phyloP scores from a whole-genome alignment of 306 rosid species.

The Citrullus colocynthis region DNA sequence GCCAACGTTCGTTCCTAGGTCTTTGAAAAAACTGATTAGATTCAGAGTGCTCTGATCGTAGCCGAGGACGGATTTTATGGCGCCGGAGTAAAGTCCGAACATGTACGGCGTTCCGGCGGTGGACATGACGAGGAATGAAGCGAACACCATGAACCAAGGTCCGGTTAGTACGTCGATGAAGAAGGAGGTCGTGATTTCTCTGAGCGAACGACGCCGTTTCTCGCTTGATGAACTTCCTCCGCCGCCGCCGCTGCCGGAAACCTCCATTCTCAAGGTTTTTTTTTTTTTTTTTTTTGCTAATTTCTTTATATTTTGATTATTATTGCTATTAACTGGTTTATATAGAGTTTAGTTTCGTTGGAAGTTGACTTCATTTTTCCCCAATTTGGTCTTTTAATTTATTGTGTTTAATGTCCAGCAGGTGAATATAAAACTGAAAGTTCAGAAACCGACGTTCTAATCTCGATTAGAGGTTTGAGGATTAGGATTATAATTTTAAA shows the following conservation, averaged over 20 bases:
- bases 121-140: slow-evolving; percentile 61
- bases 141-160: slow-evolving; percentile 70
- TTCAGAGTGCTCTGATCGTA: slow-evolving; percentile 82
- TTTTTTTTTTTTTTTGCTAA: too few relatives aligned
- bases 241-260: neutral
- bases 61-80: slow-evolving; percentile 36
- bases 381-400: too few relatives aligned
- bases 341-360: neutral
- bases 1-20: slow-evolving; percentile 65
- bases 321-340: neutral
- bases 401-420: too few relatives aligned
- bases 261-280: neutral
- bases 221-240: neutral
- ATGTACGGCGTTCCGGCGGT: slow-evolving; percentile 74
- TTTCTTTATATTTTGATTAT: too few relatives aligned
- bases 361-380: too few relatives aligned
- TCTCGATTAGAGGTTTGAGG: too few relatives aligned
- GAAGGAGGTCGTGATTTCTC: neutral
- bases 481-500: too few relatives aligned
- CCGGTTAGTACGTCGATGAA: slow-evolving; percentile 29
- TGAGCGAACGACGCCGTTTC: neutral
- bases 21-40: slow-evolving; percentile 76
- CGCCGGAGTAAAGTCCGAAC: slow-evolving; percentile 61
- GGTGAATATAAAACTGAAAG: too few relatives aligned
- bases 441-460: too few relatives aligned